These are phyloP conservation scores for Plasmodium berghei DNA, from an alignment of 169 alveolate genomes.

Conservation along the genomic window DNA sequence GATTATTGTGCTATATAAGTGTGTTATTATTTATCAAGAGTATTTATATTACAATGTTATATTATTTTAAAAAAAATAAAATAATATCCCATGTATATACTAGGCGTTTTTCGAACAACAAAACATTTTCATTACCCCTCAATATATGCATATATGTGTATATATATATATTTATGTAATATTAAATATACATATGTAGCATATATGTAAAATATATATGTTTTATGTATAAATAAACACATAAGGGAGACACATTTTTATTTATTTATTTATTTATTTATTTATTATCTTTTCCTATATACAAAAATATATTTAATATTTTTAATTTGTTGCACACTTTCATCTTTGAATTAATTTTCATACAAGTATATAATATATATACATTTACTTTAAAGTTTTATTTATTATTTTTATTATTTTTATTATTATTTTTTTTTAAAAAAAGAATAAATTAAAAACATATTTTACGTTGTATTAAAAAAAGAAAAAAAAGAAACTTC, in stretches of 20 bases:
- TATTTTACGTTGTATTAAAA: conserved; percentile 5
- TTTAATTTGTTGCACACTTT: conserved; percentile 52
- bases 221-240: conserved; percentile 5
- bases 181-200: conserved; percentile 19
- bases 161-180: conserved; percentile 14
- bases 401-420: neutral
- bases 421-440: conserved; percentile 19
- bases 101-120: conserved; percentile 8
- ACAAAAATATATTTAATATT: conserved; percentile 35
- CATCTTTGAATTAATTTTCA: conserved; percentile 70
- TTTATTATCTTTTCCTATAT: conserved; percentile 1
- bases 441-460: conserved; percentile 9
- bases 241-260: conserved; percentile 5
- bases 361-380: conserved; percentile 18
- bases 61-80: no score
- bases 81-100: no score
- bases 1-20: conserved; percentile 17
- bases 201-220: conserved; percentile 24
- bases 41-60: conserved; percentile 11
- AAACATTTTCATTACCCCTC: conserved; percentile 1
- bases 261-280: conserved; percentile 24
- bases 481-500: conserved; percentile 13
- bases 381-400: conserved; percentile 31
- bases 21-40: conserved; percentile 15
- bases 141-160: neutral